These are phyloP conservation scores for Coemansia sp. DNA, from an alignment of 192 early-diverging fungal genomes.

Conservation along the genomic window DNA sequence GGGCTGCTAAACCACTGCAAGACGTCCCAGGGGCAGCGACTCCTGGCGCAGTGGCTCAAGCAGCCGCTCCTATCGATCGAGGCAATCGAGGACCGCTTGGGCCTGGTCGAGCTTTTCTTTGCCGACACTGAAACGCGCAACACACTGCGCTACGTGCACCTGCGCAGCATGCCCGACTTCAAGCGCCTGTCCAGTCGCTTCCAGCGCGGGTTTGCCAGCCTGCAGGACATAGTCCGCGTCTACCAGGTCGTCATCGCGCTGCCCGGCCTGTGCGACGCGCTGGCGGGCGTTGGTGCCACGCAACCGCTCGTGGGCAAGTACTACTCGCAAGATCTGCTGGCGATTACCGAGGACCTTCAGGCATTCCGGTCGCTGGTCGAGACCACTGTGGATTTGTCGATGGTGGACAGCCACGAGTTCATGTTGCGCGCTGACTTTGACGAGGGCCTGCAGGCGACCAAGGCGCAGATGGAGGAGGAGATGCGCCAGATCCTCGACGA, in stretches of 20 bases:
- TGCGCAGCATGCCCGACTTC: constrained; percentile 87
- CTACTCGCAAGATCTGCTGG: constrained; percentile 55
- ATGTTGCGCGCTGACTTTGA: constrained; percentile 86
- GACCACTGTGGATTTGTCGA: constrained; percentile 84
- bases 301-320: constrained; percentile 56
- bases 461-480: constrained; percentile 55
- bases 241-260: constrained; percentile 83
- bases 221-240: constrained; percentile 87
- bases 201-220: constrained; percentile 68
- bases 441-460: constrained; percentile 47
- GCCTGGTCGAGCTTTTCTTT: constrained; percentile 69
- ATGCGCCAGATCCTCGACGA: constrained; percentile 61
- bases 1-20: constrained; percentile 89
- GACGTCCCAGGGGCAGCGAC: constrained; percentile 80
- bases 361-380: constrained; percentile 84
- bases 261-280: constrained; percentile 60
- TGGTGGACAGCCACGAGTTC: constrained; percentile 84
- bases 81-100: constrained; percentile 77
- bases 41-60: constrained; percentile 90
- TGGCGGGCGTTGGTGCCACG: constrained; percentile 45
- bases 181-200: constrained; percentile 85
- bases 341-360: constrained; percentile 58
- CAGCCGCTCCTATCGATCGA: constrained; percentile 77
- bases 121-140: constrained; percentile 67
- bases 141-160: constrained; percentile 64